These are phyloP conservation scores for Balamuthia mandrillaris DNA, from an alignment of 208 protist species.

Conservation along the genomic window DNA sequence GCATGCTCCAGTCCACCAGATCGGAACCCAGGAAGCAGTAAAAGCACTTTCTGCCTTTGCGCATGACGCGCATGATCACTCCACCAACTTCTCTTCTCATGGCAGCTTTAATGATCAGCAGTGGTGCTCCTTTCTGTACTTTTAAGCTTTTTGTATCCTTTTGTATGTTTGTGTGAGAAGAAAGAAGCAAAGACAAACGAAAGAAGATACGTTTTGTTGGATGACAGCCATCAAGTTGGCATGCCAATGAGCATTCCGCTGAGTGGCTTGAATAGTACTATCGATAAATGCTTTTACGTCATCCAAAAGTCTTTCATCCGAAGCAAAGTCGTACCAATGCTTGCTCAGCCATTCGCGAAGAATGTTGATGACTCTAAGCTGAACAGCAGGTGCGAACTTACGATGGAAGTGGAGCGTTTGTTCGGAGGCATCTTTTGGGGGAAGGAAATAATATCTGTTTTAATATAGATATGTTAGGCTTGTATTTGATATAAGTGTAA, in stretches of 20 bases:
- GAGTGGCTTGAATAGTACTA: neutral
- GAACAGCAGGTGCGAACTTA: neutral
- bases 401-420: no score
- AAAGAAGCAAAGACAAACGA: no score
- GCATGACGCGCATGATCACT: no score
- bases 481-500: neutral
- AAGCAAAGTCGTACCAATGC: conserved; percentile 22
- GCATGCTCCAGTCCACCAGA: no score
- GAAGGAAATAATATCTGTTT: neutral
- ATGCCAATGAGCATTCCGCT: conserved; percentile 1
- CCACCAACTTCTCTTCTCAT: no score
- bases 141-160: no score
- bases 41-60: no score
- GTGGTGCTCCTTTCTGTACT: no score
- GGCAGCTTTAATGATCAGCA: no score
- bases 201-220: neutral
- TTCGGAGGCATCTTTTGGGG: neutral
- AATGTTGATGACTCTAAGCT: conserved; percentile 5
- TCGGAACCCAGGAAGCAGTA: no score
- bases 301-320: neutral
- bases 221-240: neutral
- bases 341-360: conserved; percentile 7
- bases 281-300: neutral
- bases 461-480: neutral
- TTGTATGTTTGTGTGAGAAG: no score